Conservation (phyloP, 129 eudicot genomes). For the Oenanthe sinensis region DNA sequence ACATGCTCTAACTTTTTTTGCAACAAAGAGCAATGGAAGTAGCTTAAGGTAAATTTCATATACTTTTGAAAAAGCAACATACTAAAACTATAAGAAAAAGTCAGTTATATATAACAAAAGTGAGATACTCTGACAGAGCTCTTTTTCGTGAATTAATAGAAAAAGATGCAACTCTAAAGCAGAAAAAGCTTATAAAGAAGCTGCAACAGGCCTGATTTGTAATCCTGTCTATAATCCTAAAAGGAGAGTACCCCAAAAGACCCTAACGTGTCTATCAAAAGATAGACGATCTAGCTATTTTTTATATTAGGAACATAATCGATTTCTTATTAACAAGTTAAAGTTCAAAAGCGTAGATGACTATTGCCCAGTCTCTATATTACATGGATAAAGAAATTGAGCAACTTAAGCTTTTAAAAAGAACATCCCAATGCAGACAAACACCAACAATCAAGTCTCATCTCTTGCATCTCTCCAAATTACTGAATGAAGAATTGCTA, state of each 20-base stretch:
- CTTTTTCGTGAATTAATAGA: background rate
- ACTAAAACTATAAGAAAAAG: background rate
- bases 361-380: background rate
- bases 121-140: background rate
- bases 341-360: background rate
- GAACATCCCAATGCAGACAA: too few species aligned
- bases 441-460: background rate
- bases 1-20: background rate
- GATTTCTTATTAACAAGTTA: background rate
- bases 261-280: background rate
- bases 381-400: background rate
- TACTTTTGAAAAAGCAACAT: background rate
- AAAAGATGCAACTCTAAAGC: background rate
- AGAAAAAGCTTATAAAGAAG: background rate
- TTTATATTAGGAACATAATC: background rate
- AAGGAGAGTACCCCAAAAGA: background rate
- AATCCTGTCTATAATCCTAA: background rate
- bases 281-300: background rate
- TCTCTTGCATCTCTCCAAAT: background rate
- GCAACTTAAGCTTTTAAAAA: background rate
- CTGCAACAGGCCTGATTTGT: background rate
- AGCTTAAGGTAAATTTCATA: background rate
- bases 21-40: background rate
- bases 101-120: background rate
- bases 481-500: background rate